A percentile compares a stretch with the other conserved stretches of the same genome.
Conservation (phyloP, 1,284 basidiomycete genomes). For the Papiliotrema laurentii region DNA sequence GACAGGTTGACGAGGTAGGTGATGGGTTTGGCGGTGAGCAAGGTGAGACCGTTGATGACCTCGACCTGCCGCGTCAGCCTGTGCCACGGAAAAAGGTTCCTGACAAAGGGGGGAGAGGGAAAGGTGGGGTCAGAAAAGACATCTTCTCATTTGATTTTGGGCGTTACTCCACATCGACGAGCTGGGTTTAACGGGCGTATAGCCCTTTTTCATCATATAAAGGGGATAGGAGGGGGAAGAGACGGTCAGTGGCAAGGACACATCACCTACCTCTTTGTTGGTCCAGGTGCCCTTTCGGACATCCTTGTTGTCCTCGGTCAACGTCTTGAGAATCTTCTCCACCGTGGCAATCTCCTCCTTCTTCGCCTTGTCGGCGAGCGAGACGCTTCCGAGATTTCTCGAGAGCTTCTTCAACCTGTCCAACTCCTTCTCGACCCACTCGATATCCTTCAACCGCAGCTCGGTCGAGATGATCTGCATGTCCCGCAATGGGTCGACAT, state of each 20-base stretch:
- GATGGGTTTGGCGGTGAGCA: slow-evolving; percentile 95
- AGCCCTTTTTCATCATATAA: slow-evolving; percentile 63
- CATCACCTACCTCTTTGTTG: slow-evolving; percentile 84
- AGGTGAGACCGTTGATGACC: slow-evolving; percentile 84
- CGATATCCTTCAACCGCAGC: slow-evolving; percentile 92
- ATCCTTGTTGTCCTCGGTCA: slow-evolving; percentile 82
- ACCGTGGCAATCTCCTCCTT: slow-evolving; percentile 92
- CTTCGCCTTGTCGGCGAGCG: slow-evolving; percentile 88
- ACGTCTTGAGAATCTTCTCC: slow-evolving; percentile 75
- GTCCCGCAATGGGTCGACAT: slow-evolving; percentile 91
- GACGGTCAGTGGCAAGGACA: slow-evolving; percentile 10
- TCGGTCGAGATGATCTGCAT: slow-evolving; percentile 98
- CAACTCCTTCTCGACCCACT: slow-evolving; percentile 93
- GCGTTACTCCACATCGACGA: slow-evolving; percentile 68
- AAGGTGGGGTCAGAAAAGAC: slow-evolving; percentile 52
- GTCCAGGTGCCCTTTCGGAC: slow-evolving; percentile 92
- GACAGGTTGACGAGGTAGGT: slow-evolving; percentile 98
- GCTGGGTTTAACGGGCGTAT: slow-evolving; percentile 65
- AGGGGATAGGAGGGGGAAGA: slow-evolving; percentile 4
- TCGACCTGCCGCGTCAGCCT: slow-evolving; percentile 65
- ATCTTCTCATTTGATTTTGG: slow-evolving; percentile 61
- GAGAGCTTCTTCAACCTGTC: slow-evolving; percentile 69
- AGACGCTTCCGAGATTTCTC: slow-evolving; percentile 62
- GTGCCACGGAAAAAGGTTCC: neutral
- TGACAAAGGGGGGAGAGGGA: slow-evolving; percentile 6